A percentile compares a stretch with the other conserved stretches of the same genome.
These are phyloP conservation scores for Erythrophleum ivorense DNA, from an alignment of 331 rosid species.

Conservation along the genomic window DNA sequence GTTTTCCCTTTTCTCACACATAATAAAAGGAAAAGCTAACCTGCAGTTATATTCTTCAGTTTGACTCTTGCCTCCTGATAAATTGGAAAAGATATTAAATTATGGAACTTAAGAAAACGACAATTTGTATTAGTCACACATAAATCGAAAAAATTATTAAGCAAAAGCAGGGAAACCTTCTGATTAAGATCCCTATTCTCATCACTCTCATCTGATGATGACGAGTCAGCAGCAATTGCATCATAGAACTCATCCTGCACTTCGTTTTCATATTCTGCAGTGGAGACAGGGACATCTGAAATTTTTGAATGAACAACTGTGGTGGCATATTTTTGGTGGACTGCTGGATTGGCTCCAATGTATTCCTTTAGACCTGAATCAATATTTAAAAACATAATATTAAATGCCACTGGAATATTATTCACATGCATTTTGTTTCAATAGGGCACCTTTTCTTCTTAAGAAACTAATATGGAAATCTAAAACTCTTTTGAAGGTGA, in stretches of 20 bases:
- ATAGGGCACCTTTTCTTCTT: background rate
- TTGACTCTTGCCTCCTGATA: conserved; percentile 67
- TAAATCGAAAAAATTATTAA: conserved; percentile 24
- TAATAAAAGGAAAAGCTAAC: conserved; percentile 50
- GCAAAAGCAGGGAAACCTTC: conserved; percentile 60
- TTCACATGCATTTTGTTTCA: conserved; percentile 28
- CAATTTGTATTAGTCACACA: conserved; percentile 6
- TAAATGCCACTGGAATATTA: conserved; percentile 38
- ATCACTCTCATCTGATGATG: conserved; percentile 71
- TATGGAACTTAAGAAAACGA: conserved; percentile 28
- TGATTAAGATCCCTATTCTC: conserved; percentile 47
- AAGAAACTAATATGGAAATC: background rate
- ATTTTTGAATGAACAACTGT: conserved; percentile 62
- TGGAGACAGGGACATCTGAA: conserved; percentile 64
- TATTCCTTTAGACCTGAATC: conserved; percentile 89
- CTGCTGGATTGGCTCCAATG: conserved; percentile 82
- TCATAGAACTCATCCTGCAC: conserved; percentile 91
- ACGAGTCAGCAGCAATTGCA: conserved; percentile 80
- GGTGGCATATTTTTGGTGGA: conserved; percentile 60
- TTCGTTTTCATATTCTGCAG: conserved; percentile 67
- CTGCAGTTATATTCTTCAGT: conserved; percentile 71
- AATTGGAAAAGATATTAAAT: conserved; percentile 37
- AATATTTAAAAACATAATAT: conserved; percentile 41
- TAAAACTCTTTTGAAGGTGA: background rate
- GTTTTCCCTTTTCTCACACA: conserved; percentile 29